phyloP scores from a whole-genome alignment of 352 stramenopile species.

The Aphanomyces euteiches region DNA sequence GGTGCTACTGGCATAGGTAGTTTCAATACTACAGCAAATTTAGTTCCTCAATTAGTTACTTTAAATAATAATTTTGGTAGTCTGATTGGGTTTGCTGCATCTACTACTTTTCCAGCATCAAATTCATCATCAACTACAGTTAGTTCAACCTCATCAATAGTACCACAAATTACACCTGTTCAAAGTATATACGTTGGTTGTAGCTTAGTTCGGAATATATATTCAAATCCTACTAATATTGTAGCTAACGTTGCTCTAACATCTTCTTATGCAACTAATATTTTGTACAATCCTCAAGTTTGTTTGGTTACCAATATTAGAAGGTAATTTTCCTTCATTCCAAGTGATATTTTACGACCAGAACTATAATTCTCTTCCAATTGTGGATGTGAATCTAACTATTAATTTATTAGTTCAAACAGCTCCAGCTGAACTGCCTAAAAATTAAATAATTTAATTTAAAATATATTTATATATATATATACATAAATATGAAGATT shows the following conservation, averaged over 20 bases:
- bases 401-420: conserved; percentile 7
- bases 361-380: neutral
- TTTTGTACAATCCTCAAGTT: conserved; percentile 7
- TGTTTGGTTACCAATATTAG: conserved; percentile 4
- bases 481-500: neutral
- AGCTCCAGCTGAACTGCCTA: neutral
- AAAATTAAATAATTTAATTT: conserved; percentile 10
- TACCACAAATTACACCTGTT: conserved; percentile 4
- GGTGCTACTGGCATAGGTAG: neutral
- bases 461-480: conserved; percentile 8
- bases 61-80: conserved; percentile 6
- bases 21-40: neutral
- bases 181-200: conserved; percentile 6
- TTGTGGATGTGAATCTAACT: conserved; percentile 2
- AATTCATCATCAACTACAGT: conserved; percentile 2
- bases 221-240: conserved; percentile 6
- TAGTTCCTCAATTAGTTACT: neutral
- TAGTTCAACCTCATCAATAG: conserved; percentile 2
- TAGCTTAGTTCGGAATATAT: conserved; percentile 5
- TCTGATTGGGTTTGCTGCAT: neutral
- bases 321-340: conserved; percentile 5
- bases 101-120: conserved; percentile 5
- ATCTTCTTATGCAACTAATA: conserved; percentile 7
- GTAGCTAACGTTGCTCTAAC: conserved; percentile 5
- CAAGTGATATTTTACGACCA: neutral